A percentile compares a stretch with the other conserved stretches of the same genome.
These are phyloP conservation scores for Kandelia obovata DNA, from an alignment of 345 rosid genomes.

Conservation along the genomic window DNA sequence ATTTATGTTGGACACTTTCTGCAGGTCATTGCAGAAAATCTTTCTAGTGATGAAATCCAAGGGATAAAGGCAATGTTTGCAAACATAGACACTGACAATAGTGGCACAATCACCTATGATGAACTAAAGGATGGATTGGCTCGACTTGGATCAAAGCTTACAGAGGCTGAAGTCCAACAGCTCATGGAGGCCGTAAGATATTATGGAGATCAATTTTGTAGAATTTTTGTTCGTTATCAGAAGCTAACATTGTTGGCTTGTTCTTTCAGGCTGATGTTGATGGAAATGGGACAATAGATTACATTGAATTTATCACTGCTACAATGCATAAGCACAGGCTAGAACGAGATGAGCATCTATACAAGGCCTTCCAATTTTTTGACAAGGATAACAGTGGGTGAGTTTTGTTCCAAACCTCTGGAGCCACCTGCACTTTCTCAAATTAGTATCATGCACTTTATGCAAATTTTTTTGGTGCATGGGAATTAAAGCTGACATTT, in stretches of 20 bases:
- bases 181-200: conserved; percentile 50
- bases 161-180: conserved; percentile 42
- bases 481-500: too few relatives aligned
- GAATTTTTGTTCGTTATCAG: background rate
- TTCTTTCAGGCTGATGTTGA: conserved; percentile 39
- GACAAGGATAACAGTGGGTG: conserved; percentile 37
- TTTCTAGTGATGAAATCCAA: conserved; percentile 38
- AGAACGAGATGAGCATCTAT: conserved; percentile 36
- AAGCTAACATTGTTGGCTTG: background rate
- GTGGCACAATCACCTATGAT: conserved; percentile 44
- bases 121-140: conserved; percentile 39
- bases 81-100: conserved; percentile 41
- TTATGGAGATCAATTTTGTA: background rate
- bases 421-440: background rate
- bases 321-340: conserved; percentile 38
- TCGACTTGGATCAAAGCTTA: conserved; percentile 42
- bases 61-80: conserved; percentile 40
- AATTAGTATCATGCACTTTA: too few relatives aligned
- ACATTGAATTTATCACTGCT: conserved; percentile 35
- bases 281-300: conserved; percentile 39
- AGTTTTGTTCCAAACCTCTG: background rate
- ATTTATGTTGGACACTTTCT: background rate
- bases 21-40: conserved; percentile 44
- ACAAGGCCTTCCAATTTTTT: conserved; percentile 33
- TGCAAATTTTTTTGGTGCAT: too few relatives aligned